Evolutionary conservation across 148 eudicot species (phyloP).

Genomic region (Fagopyrum homotropicum): DNA sequence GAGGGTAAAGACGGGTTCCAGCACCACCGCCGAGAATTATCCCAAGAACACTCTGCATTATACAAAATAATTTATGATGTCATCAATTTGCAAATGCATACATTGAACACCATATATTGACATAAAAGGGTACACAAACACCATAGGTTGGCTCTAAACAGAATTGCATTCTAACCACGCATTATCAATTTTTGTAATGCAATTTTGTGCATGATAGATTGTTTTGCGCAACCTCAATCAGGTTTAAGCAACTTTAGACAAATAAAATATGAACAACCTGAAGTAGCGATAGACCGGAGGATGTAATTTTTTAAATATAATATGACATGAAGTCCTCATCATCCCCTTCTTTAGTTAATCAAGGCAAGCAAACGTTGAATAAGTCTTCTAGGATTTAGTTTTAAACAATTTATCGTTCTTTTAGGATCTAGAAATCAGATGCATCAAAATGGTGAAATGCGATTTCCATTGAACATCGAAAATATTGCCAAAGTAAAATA

Average conservation of each 20-base stretch:
- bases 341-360: not conserved
- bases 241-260: not conserved
- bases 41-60: slow-evolving; percentile 80
- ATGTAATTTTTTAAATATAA: not conserved
- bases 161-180: not conserved
- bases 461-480: not conserved
- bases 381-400: not conserved
- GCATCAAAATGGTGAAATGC: not conserved
- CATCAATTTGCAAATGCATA: not conserved
- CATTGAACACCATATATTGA: not conserved
- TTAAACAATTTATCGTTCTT: not conserved
- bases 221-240: not conserved
- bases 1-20: slow-evolving; percentile 89
- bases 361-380: not conserved
- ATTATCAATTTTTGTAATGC: not conserved
- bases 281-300: not conserved
- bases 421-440: not conserved
- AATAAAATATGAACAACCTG: not conserved
- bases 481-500: not conserved
- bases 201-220: not conserved
- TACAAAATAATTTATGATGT: not conserved
- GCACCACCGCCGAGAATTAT: slow-evolving; percentile 99
- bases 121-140: not conserved
- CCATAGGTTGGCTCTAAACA: not conserved
- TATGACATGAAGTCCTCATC: not conserved